Conservation (phyloP, 306 rosid genomes). For the Gastrolobium villosum region DNA sequence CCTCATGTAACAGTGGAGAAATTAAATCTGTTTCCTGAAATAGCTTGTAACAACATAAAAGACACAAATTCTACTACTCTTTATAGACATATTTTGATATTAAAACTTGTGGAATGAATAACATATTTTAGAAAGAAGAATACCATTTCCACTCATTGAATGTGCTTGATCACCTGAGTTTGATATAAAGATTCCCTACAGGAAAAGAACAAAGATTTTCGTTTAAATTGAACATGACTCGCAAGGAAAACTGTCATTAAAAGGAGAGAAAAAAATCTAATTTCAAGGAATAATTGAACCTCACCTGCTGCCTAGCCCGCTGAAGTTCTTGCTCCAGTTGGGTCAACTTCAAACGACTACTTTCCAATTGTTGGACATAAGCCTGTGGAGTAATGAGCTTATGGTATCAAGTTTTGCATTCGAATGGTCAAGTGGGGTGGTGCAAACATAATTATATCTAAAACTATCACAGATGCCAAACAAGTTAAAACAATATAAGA, state of each 20-base stretch:
- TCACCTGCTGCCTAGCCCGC: conserved; percentile 89
- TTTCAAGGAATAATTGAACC: conserved; percentile 11
- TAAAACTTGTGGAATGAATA: conserved; percentile 27
- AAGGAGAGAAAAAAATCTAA: background rate
- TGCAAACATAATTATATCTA: conserved; percentile 3
- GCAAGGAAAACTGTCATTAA: background rate
- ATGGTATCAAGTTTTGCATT: conserved; percentile 11
- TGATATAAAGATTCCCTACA: conserved; percentile 84
- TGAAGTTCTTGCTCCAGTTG: conserved; percentile 95
- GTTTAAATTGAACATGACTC: conserved; percentile 1
- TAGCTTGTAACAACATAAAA: conserved; percentile 20
- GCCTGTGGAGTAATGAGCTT: conserved; percentile 58
- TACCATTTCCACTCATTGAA: conserved; percentile 93
- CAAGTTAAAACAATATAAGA: background rate
- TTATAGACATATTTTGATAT: conserved; percentile 30
- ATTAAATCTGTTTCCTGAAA: background rate
- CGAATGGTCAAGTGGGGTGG: background rate
- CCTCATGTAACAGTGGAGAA: conserved; percentile 37
- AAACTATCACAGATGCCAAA: conserved; percentile 7
- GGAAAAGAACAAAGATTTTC: conserved; percentile 14
- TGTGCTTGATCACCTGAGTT: conserved; percentile 77
- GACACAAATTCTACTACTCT: conserved; percentile 18
- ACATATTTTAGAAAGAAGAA: conserved; percentile 39
- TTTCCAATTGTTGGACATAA: conserved; percentile 89
- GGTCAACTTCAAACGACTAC: conserved; percentile 84